A percentile compares a stretch with the other conserved stretches of the same genome.
Conservation (phyloP, 2,329 filamentous ascomycete species). For the Diaporthe citri region DNA sequence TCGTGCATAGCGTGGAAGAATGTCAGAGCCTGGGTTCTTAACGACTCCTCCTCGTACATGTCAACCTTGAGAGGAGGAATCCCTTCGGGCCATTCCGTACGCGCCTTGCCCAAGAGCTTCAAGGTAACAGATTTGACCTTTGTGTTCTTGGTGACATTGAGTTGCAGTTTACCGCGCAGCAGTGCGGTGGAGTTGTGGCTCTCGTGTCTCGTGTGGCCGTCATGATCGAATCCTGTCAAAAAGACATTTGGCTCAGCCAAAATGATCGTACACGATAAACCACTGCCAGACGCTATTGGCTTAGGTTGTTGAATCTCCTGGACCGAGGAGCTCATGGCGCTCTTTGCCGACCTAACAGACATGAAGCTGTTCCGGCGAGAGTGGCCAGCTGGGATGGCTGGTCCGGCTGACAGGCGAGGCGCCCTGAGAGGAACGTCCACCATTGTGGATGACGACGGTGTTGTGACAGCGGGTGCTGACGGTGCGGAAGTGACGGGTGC, state of each 20-base stretch:
- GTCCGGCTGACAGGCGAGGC: slow-evolving; percentile 22
- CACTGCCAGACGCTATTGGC: slow-evolving; percentile 83
- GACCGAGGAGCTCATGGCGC: slow-evolving; percentile 62
- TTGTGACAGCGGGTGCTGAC: not conserved
- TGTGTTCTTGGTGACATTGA: slow-evolving; percentile 87
- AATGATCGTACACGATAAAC: slow-evolving; percentile 79
- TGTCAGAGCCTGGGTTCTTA: slow-evolving; percentile 89
- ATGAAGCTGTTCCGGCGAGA: slow-evolving; percentile 63
- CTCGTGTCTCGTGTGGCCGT: slow-evolving; percentile 66
- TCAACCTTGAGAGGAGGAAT: slow-evolving; percentile 90
- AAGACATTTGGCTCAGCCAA: slow-evolving; percentile 86
- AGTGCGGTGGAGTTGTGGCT: slow-evolving; percentile 79
- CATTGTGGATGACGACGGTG: slow-evolving; percentile 23
- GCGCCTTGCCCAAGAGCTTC: slow-evolving; percentile 85
- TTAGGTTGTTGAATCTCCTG: slow-evolving; percentile 67
- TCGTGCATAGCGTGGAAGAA: slow-evolving; percentile 88
- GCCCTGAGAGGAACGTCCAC: slow-evolving; percentile 32
- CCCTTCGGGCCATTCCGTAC: slow-evolving; percentile 96
- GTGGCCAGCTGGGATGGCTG: slow-evolving; percentile 22
- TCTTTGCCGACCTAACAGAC: slow-evolving; percentile 65
- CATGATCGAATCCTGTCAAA: slow-evolving; percentile 82
- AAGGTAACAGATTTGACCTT: slow-evolving; percentile 94
- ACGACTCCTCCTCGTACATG: slow-evolving; percentile 83
- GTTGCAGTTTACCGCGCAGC: slow-evolving; percentile 83
- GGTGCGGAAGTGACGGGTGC: not conserved